These are phyloP conservation scores for Zygotorulaspora florentina DNA, from an alignment of 805 yeast species.

Conservation along the genomic window DNA sequence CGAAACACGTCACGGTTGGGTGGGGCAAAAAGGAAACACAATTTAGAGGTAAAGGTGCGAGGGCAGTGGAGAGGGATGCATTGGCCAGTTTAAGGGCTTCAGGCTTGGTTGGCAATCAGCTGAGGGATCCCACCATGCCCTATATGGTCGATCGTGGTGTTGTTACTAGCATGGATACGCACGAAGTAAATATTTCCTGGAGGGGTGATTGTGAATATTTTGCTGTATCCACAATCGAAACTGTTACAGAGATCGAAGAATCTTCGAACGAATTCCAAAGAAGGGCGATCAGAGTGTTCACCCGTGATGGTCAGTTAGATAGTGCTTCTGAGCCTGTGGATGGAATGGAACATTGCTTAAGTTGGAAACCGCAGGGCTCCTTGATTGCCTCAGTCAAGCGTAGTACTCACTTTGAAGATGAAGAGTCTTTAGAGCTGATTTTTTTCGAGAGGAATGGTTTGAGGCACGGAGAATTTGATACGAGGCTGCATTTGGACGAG, in stretches of 20 bases:
- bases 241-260: constrained; percentile 39
- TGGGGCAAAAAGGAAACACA: constrained; percentile 99
- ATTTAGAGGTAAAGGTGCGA: constrained; percentile 89
- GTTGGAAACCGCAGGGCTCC: constrained; percentile 93
- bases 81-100: constrained; percentile 46
- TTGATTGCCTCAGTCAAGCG: constrained; percentile 79
- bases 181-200: constrained; percentile 65
- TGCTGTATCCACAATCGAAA: constrained; percentile 61
- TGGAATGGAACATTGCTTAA: constrained; percentile 63
- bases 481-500: constrained; percentile 54
- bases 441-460: constrained; percentile 94
- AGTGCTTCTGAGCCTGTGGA: constrained; percentile 89
- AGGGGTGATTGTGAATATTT: constrained; percentile 91
- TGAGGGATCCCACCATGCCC: constrained; percentile 87
- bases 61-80: constrained; percentile 64
- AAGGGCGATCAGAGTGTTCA: constrained; percentile 79
- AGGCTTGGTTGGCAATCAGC: constrained; percentile 62
- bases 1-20: constrained; percentile 91
- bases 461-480: constrained; percentile 78
- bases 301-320: constrained; percentile 70
- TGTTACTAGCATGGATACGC: constrained; percentile 51
- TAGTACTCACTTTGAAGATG: constrained; percentile 39
- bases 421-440: constrained; percentile 44
- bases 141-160: constrained; percentile 67
- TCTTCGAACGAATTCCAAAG: constrained; percentile 41